Evolutionary conservation across 1,139 yeast species (phyloP).

Genomic region (Citeromyces hawaiiensis): DNA sequence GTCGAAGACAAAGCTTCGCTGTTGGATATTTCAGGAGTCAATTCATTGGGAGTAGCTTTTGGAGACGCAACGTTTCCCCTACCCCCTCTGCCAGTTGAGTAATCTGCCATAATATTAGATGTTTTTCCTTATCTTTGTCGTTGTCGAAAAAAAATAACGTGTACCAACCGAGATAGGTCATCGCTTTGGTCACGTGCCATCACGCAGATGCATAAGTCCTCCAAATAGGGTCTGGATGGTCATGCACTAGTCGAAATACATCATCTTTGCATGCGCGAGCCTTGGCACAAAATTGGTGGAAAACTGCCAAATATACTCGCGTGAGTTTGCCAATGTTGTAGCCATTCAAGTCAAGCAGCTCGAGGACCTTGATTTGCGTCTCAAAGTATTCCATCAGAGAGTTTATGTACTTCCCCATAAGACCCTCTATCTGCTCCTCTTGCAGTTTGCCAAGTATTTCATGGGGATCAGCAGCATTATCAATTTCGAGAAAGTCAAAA

Average conservation of each 20-base stretch:
- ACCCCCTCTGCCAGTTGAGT: conserved; percentile 27
- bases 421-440: neutral
- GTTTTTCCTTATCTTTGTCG: conserved; percentile 2
- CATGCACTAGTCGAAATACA: conserved; percentile 1
- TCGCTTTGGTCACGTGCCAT: conserved; percentile 1
- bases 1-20: conserved; percentile 5
- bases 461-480: neutral
- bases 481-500: neutral
- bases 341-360: neutral
- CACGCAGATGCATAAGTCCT: conserved; percentile 9
- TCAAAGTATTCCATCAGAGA: neutral
- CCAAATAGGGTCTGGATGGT: conserved; percentile 9
- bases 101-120: conserved; percentile 6
- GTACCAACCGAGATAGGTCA: conserved; percentile 5
- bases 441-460: neutral
- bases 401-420: neutral
- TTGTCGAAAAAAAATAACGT: conserved; percentile 4
- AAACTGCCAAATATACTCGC: neutral
- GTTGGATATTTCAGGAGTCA: conserved; percentile 6
- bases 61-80: conserved; percentile 21
- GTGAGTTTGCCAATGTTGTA: neutral
- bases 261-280: neutral
- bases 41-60: conserved; percentile 4
- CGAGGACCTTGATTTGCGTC: neutral
- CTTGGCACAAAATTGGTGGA: neutral